Base-by-base conservation (phyloP, 2,329 filamentous ascomycete species). In the Paramyrothecium sp. region DNA sequence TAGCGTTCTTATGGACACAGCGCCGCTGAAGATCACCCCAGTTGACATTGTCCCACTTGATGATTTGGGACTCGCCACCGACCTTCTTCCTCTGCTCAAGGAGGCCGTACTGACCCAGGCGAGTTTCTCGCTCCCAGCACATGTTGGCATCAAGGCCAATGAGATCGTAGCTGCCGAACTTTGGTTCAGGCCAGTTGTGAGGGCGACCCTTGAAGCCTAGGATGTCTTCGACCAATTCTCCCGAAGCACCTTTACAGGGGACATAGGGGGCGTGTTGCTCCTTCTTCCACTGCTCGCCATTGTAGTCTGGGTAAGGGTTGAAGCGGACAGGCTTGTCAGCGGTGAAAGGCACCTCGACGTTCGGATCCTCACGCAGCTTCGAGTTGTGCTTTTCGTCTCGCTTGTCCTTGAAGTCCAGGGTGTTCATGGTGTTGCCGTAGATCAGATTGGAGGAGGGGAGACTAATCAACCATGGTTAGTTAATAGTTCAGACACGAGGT, bases 271-370 rank as follows among this genome's bases (percentile, higher is more conserved):
- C 88, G 51, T 81, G 78, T 61, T 82, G 82, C 30, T 74, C 70
- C 51, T 75, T 73, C 64, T 78, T 81, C 87, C 88, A 92, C 16
- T 77, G 71, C 3, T 77, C 73, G 53, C 80, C 82, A 65, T 90
- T 89, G 73, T 92, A 91, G 17, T 83, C 75, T 1, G 89, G 89
- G 61, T 92, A 92, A 0, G 90, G 90, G 57, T 87, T 81, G 71
- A 90, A 91, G 20, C 81, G 76, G 55, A 83, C 76, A 1, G 85
- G 81, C 53, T 77, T 72, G 48, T 81, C 74, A 13, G 72, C 67
- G 54, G 67, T 78, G 64, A 80, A 83, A 38, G 71, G 71, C 26
- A 70, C 61, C 51, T 68, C 66, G 10, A 69, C 65, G n/a, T 71
- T 67, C 54, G 74, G 64, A 34, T 74, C 71, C 51, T 65, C 68